Evolutionary conservation across 192 early-diverging fungal species (phyloP).

Genomic region (Entomortierella lignicola): DNA sequence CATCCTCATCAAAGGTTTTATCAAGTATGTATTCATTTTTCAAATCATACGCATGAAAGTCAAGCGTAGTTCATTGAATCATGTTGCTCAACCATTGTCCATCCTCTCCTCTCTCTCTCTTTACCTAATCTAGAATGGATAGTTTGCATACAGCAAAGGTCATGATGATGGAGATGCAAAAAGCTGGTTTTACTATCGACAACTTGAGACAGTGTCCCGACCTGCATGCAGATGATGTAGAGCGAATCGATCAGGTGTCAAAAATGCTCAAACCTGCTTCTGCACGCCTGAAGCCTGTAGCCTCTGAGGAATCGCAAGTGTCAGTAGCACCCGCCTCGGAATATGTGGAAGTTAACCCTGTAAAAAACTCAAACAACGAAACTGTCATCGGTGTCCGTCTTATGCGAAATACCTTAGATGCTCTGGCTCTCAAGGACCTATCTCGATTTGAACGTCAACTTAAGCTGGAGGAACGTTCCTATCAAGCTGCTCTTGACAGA

Average conservation of each 20-base stretch:
- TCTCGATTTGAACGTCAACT: conserved; percentile 79
- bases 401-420: conserved; percentile 75
- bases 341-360: conserved; percentile 18
- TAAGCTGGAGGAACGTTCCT: conserved; percentile 84
- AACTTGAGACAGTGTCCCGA: conserved; percentile 29
- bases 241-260: conserved; percentile 20
- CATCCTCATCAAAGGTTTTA: conserved; percentile 76
- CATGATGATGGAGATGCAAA: conserved; percentile 61
- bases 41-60: no score
- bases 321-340: background rate
- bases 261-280: conserved; percentile 28
- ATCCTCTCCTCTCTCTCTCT: no score
- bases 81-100: no score
- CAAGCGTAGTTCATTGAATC: no score
- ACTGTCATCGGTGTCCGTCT: conserved; percentile 79
- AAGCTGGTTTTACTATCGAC: conserved; percentile 37
- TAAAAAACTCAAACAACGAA: conserved; percentile 44
- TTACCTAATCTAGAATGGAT: conserved; percentile 37
- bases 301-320: conserved; percentile 8
- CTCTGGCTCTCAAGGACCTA: conserved; percentile 64
- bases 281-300: conserved; percentile 20
- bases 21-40: conserved; percentile 56
- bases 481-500: conserved; percentile 78
- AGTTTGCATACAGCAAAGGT: conserved; percentile 59
- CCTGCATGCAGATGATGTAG: conserved; percentile 42